These are phyloP conservation scores for Aureobasidium sp. DNA, from an alignment of 2,329 filamentous ascomycete species.

Conservation along the genomic window DNA sequence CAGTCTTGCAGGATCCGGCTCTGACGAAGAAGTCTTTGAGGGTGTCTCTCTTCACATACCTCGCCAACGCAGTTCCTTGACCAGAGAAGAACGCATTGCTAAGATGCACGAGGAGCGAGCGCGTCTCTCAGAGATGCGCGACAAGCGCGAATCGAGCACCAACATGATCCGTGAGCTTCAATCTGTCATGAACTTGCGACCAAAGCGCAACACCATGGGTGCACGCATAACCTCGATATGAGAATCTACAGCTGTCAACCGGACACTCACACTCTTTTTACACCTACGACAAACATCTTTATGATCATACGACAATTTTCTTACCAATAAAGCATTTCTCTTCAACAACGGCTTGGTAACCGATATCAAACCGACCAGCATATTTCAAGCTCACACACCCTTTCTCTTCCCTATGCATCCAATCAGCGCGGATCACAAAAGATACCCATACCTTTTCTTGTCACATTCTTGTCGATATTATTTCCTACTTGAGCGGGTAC, in stretches of 20 bases:
- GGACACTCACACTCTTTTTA: not conserved
- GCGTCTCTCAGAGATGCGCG: conserved; percentile 61
- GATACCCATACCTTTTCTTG: not conserved
- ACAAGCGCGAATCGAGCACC: conserved; percentile 71
- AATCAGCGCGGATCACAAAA: not conserved
- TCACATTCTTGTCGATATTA: not conserved
- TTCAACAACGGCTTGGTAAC: not conserved
- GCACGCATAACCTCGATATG: conserved; percentile 14
- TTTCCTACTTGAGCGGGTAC: not conserved
- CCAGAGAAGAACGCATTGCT: conserved; percentile 76
- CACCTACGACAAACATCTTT: not conserved
- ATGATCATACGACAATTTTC: conserved; percentile 3
- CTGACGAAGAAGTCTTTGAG: conserved; percentile 77
- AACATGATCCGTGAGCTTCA: conserved; percentile 91
- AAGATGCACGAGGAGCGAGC: conserved; percentile 84
- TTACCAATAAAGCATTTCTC: not conserved
- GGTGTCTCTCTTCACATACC: conserved; percentile 68
- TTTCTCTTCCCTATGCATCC: conserved; percentile 3
- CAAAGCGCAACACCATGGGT: conserved; percentile 15
- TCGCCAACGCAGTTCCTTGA: conserved; percentile 62
- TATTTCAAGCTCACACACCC: not conserved
- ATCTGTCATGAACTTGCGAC: conserved; percentile 59
- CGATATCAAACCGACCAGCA: not conserved
- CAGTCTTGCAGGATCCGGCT: conserved; percentile 37
- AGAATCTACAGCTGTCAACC: not conserved